Evolutionary conservation across 1,139 yeast species (phyloP).

Genomic region (Nakaseomyces glabratus): DNA sequence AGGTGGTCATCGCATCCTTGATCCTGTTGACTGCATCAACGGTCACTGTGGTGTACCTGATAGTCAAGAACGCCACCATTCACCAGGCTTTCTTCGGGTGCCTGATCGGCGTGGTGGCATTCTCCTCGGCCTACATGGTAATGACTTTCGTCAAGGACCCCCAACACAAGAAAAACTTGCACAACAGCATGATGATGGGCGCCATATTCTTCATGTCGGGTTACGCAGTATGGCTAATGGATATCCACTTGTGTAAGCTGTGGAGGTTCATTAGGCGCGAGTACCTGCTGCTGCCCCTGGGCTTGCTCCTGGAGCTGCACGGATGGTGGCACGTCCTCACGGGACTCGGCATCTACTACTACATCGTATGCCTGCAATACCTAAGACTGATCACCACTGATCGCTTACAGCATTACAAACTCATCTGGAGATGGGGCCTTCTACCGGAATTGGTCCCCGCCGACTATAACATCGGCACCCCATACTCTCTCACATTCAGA

Average conservation of each 20-base stretch:
- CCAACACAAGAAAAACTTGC: slow-evolving; percentile 40
- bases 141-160: slow-evolving; percentile 42
- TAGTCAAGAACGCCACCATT: slow-evolving; percentile 70
- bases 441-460: slow-evolving; percentile 35
- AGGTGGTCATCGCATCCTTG: slow-evolving; percentile 1
- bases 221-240: slow-evolving; percentile 65
- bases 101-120: slow-evolving; percentile 48
- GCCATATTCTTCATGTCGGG: slow-evolving; percentile 57
- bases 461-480: background rate
- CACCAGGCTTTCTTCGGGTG: slow-evolving; percentile 65
- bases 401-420: slow-evolving; percentile 42
- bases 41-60: slow-evolving; percentile 37
- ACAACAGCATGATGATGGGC: slow-evolving; percentile 48
- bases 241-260: slow-evolving; percentile 61
- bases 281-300: slow-evolving; percentile 72
- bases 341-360: slow-evolving; percentile 69
- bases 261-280: slow-evolving; percentile 54
- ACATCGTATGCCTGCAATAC: slow-evolving; percentile 51
- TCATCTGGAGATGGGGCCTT: slow-evolving; percentile 42
- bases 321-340: slow-evolving; percentile 97
- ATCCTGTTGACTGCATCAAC: slow-evolving; percentile 1
- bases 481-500: background rate
- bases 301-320: slow-evolving; percentile 79
- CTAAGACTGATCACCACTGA: slow-evolving; percentile 52
- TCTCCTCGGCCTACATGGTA: slow-evolving; percentile 43